Evolutionary conservation across 2,329 filamentous ascomycete genomes (phyloP).

Genomic region (Endothia cerciana): DNA sequence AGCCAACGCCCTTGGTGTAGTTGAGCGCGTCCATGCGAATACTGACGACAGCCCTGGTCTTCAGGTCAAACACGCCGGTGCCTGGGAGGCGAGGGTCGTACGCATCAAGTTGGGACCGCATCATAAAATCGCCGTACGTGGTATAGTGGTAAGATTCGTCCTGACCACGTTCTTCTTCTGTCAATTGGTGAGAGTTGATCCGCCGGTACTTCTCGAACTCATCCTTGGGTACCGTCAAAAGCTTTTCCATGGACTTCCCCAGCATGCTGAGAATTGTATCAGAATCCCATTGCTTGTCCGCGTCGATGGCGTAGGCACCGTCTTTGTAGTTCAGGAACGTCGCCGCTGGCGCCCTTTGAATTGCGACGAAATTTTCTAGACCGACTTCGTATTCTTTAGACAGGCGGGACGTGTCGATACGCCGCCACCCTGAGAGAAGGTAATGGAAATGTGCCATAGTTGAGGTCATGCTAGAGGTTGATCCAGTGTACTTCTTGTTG

Average conservation of each 20-base stretch:
- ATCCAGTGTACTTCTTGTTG: constrained; percentile 83
- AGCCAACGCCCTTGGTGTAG: constrained; percentile 77
- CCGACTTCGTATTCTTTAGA: constrained; percentile 69
- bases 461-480: constrained; percentile 94
- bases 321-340: constrained; percentile 83
- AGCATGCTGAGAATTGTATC: constrained; percentile 89
- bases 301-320: constrained; percentile 91
- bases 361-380: constrained; percentile 68
- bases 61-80: constrained; percentile 92
- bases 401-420: constrained; percentile 67
- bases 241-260: constrained; percentile 95
- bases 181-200: constrained; percentile 67
- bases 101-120: constrained; percentile 94
- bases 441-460: constrained; percentile 91
- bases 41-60: constrained; percentile 88
- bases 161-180: constrained; percentile 71
- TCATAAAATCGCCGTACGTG: constrained; percentile 82
- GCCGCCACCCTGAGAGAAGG: constrained; percentile 82
- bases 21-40: constrained; percentile 84
- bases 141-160: constrained; percentile 88
- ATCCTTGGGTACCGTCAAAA: constrained; percentile 80
- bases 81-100: constrained; percentile 85
- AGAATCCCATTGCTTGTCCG: constrained; percentile 87
- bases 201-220: constrained; percentile 86
- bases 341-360: constrained; percentile 74